phyloP scores from a whole-genome alignment of 306 rosid genomes.

The Prunus campanulata region DNA sequence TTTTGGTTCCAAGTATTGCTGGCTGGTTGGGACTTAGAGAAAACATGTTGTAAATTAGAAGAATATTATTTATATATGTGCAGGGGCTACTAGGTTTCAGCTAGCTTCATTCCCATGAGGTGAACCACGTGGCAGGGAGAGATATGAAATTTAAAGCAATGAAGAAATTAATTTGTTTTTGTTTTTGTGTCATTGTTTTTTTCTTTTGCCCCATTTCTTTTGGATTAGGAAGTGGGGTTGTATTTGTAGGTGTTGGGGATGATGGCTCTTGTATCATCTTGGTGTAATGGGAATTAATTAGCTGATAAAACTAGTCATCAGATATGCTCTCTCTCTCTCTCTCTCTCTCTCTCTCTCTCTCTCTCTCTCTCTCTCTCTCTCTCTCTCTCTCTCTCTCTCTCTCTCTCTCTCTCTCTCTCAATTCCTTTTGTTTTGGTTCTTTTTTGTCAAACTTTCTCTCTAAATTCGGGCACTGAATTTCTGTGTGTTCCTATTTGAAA shows the following conservation, averaged over 20 bases:
- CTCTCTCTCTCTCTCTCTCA: background rate
- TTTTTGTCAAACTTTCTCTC: too few relatives aligned
- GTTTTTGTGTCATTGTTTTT: background rate
- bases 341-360: background rate
- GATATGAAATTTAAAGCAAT: constrained; percentile 2
- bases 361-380: background rate
- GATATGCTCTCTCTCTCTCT: background rate
- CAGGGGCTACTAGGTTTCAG: constrained; percentile 9
- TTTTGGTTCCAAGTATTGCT: background rate
- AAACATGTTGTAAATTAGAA: background rate
- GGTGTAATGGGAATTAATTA: constrained; percentile 16
- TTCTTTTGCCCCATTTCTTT: background rate
- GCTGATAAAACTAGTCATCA: constrained; percentile 4
- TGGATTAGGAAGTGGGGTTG: background rate
- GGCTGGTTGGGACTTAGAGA: background rate
- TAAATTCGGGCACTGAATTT: too few relatives aligned
- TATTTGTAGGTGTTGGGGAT: constrained; percentile 16
- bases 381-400: background rate
- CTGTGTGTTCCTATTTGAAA: too few relatives aligned
- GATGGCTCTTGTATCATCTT: constrained; percentile 1
- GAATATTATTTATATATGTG: background rate
- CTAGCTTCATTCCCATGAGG: background rate
- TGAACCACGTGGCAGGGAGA: constrained; percentile 1
- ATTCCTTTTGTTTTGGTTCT: too few relatives aligned
- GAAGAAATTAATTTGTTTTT: background rate